A percentile compares a stretch with the other conserved stretches of the same genome.
Evolutionary conservation across 306 rosid genomes (phyloP).

Genomic region (Sicyos edulis): DNA sequence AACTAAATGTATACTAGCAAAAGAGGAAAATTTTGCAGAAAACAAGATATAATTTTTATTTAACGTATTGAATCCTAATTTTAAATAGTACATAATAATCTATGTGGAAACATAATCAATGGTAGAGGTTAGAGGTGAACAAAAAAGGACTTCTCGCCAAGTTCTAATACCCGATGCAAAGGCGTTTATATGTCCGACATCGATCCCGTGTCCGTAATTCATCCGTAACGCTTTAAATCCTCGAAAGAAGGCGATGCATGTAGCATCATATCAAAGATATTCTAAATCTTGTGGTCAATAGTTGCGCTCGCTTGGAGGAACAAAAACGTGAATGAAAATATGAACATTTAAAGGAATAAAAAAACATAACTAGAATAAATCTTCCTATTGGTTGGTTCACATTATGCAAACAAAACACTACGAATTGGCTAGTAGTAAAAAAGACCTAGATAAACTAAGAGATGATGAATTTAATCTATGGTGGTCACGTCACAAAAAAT

Average conservation of each 20-base stretch:
- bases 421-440: too few relatives aligned
- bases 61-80: too few relatives aligned
- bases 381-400: too few relatives aligned
- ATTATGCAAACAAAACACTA: too few relatives aligned
- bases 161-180: not conserved
- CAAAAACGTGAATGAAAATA: too few relatives aligned
- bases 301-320: constrained; percentile 41
- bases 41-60: constrained; percentile 14
- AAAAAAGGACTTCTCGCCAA: not conserved
- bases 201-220: not conserved
- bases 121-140: constrained; percentile 10
- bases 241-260: constrained; percentile 57
- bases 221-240: constrained; percentile 16
- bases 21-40: not conserved
- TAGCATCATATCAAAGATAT: constrained; percentile 53
- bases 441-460: too few relatives aligned
- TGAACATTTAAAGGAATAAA: not conserved
- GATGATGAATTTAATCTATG: too few relatives aligned
- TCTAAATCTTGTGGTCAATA: constrained; percentile 61
- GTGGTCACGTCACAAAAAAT: too few relatives aligned
- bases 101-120: too few relatives aligned
- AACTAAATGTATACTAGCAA: too few relatives aligned
- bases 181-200: not conserved
- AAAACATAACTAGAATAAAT: too few relatives aligned
- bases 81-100: constrained; percentile 3